Evolutionary conservation across 208 protist genomes (phyloP).

Genomic region (Trypanosoma platydactyli): DNA sequence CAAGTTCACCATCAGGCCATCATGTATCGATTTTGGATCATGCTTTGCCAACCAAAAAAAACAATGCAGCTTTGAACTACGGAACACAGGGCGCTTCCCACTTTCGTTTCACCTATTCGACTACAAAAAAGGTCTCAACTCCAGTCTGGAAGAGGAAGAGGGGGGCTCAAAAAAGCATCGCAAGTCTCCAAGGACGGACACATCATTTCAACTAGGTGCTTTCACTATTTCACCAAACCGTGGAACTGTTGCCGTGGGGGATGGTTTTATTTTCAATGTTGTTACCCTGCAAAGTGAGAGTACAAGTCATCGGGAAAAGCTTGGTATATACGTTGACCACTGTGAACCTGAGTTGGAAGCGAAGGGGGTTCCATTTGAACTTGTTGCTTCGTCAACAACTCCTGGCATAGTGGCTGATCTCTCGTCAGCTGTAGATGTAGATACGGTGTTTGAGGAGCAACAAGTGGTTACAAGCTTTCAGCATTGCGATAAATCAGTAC

Average conservation of each 20-base stretch:
- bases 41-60: slow-evolving; percentile 86
- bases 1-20: slow-evolving; percentile 86
- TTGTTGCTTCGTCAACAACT: slow-evolving; percentile 91
- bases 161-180: slow-evolving; percentile 25
- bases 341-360: slow-evolving; percentile 70
- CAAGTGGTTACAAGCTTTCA: slow-evolving; percentile 86
- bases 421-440: slow-evolving; percentile 64
- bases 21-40: slow-evolving; percentile 95
- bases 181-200: slow-evolving; percentile 34
- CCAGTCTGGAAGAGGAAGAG: slow-evolving; percentile 11
- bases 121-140: slow-evolving; percentile 44
- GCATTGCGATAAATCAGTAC: slow-evolving; percentile 53
- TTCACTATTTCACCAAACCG: slow-evolving; percentile 73
- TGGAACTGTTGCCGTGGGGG: slow-evolving; percentile 71
- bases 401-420: slow-evolving; percentile 93
- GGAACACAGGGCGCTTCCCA: slow-evolving; percentile 88
- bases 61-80: slow-evolving; percentile 83
- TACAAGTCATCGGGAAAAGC: slow-evolving; percentile 60
- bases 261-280: slow-evolving; percentile 60
- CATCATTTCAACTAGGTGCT: slow-evolving; percentile 62
- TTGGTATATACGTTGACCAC: slow-evolving; percentile 92
- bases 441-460: slow-evolving; percentile 98
- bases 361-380: slow-evolving; percentile 86
- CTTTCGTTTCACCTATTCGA: slow-evolving; percentile 80
- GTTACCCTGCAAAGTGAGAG: slow-evolving; percentile 68